Conservation (phyloP, 805 yeast species). For the Metschnikowia reukaufii region DNA sequence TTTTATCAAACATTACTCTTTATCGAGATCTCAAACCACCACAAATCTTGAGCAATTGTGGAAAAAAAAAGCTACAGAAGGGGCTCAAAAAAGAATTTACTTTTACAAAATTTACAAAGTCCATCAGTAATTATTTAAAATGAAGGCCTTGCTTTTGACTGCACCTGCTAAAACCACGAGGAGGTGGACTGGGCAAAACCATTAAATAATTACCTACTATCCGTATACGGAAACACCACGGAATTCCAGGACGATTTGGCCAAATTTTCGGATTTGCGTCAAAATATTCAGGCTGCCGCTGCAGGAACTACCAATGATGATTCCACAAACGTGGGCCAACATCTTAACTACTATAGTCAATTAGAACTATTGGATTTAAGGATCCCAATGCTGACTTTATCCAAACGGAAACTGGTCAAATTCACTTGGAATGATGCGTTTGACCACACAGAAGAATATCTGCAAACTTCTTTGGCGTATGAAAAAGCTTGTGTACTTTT, state of each 20-base stretch:
- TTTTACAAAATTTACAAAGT: background rate
- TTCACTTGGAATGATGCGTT: constrained; percentile 86
- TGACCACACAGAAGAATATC: constrained; percentile 40
- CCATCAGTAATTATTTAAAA: background rate
- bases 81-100: background rate
- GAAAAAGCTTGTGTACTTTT: constrained; percentile 86
- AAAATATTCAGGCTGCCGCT: constrained; percentile 43
- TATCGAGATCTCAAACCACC: no score
- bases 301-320: constrained; percentile 44
- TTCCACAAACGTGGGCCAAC: constrained; percentile 50
- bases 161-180: constrained; percentile 47
- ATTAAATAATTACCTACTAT: constrained; percentile 53
- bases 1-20: no score
- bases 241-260: constrained; percentile 59
- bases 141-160: constrained; percentile 23
- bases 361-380: constrained; percentile 77
- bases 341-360: constrained; percentile 75
- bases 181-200: constrained; percentile 68
- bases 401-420: constrained; percentile 43
- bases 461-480: constrained; percentile 81
- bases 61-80: background rate
- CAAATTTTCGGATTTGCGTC: constrained; percentile 55
- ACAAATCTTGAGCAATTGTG: background rate
- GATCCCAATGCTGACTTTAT: constrained; percentile 62
- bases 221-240: constrained; percentile 60